A percentile compares a stretch with the other conserved stretches of the same genome.
These are phyloP conservation scores for Solanum etuberosum DNA, from an alignment of 257 asterid genomes.

Conservation along the genomic window DNA sequence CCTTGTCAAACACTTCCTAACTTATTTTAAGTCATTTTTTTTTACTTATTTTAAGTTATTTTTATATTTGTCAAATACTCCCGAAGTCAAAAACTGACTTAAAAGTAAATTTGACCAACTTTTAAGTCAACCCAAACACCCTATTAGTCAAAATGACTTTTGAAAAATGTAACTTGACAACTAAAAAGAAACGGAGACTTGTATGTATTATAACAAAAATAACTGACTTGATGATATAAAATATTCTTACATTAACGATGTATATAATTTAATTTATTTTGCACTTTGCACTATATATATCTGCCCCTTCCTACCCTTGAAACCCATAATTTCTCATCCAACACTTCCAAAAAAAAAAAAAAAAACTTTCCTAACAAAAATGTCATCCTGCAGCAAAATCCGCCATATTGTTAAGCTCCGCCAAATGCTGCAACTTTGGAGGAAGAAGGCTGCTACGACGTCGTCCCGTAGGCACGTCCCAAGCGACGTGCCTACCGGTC, in stretches of 20 bases:
- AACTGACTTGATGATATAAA: no score
- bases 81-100: no score
- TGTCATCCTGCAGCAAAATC: slow-evolving; percentile 39
- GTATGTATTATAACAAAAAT: no score
- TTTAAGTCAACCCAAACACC: background rate
- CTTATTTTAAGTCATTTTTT: no score
- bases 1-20: rapidly evolving
- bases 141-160: no score
- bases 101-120: no score
- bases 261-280: no score
- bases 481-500: slow-evolving; percentile 37
- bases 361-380: background rate
- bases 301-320: background rate
- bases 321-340: background rate
- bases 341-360: background rate
- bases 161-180: rapidly evolving
- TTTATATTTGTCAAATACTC: no score
- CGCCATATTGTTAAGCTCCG: slow-evolving; percentile 38
- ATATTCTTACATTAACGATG: no score
- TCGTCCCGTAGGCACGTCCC: slow-evolving; percentile 15
- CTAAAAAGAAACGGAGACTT: background rate
- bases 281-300: background rate
- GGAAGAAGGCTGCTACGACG: slow-evolving; percentile 28
- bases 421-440: slow-evolving; percentile 39
- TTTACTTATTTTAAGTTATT: no score